These are phyloP conservation scores for Aspergillus nanangensis DNA, from an alignment of 495 filamentous ascomycete species.

Conservation along the genomic window DNA sequence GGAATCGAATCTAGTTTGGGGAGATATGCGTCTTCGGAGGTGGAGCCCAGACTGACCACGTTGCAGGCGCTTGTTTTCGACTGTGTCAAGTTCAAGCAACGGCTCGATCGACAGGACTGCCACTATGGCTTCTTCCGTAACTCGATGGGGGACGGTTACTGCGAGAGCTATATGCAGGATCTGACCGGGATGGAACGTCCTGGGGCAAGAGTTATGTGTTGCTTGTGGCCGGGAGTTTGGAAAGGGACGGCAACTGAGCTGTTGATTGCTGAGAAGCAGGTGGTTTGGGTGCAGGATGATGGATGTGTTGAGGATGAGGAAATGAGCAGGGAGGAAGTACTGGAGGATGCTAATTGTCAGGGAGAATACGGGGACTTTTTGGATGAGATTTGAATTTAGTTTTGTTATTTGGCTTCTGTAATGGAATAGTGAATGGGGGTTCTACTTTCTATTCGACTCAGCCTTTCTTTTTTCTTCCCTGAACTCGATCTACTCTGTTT, in stretches of 20 bases:
- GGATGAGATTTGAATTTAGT: neutral
- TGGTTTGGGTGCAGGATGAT: neutral
- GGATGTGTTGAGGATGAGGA: too few relatives aligned
- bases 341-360: too few relatives aligned
- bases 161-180: neutral
- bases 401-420: neutral
- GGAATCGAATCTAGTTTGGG: too few relatives aligned
- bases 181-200: neutral
- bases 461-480: too few relatives aligned
- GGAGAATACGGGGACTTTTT: too few relatives aligned
- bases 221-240: neutral
- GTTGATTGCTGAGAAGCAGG: neutral
- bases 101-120: slow-evolving; percentile 15
- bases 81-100: slow-evolving; percentile 15
- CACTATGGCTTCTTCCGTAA: slow-evolving; percentile 11
- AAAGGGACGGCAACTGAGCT: neutral
- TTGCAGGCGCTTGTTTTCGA: slow-evolving; percentile 2
- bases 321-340: slow-evolving; percentile 1
- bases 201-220: neutral
- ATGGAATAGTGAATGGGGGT: too few relatives aligned
- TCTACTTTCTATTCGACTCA: too few relatives aligned
- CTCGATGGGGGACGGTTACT: too few relatives aligned
- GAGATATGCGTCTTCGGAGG: too few relatives aligned
- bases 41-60: too few relatives aligned
- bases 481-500: too few relatives aligned